Evolutionary conservation across 768 basidiomycete genomes (phyloP).

Genomic region (Trametes gibbosa): DNA sequence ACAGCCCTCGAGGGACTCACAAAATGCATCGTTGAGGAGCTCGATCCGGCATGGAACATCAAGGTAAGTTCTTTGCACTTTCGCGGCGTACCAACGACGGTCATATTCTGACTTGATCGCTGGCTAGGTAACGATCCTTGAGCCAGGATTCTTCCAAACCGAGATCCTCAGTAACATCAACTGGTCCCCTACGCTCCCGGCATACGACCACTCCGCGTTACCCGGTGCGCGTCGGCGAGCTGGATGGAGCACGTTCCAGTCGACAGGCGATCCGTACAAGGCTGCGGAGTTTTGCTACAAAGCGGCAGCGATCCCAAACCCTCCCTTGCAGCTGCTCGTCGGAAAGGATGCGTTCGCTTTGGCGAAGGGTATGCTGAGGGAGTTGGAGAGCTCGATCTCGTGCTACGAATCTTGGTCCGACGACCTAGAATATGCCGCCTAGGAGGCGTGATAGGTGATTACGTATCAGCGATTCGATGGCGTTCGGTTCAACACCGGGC

Average conservation of each 20-base stretch:
- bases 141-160: constrained; percentile 20
- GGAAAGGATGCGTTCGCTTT: background rate
- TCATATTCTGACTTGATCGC: background rate
- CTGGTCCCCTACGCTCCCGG: background rate
- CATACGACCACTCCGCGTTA: background rate
- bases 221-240: background rate
- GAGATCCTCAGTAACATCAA: background rate
- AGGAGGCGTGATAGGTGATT: too few species aligned
- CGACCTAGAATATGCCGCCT: background rate
- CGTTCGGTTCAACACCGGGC: too few species aligned
- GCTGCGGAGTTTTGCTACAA: constrained; percentile 21
- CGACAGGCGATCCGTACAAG: constrained; percentile 20
- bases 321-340: constrained; percentile 15
- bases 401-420: constrained; percentile 1
- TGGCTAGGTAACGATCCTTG: constrained; percentile 20
- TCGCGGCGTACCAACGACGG: too few species aligned
- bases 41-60: constrained; percentile 38
- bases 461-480: too few species aligned
- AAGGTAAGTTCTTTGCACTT: constrained; percentile 23
- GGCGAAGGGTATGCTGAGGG: background rate
- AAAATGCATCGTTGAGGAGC: constrained; percentile 28
- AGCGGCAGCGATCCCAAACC: constrained; percentile 12
- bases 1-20: constrained; percentile 34
- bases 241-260: background rate
- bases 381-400: background rate